Evolutionary conservation across 2,329 filamentous ascomycete species (phyloP).

Genomic region (Diplodia sapinea): DNA sequence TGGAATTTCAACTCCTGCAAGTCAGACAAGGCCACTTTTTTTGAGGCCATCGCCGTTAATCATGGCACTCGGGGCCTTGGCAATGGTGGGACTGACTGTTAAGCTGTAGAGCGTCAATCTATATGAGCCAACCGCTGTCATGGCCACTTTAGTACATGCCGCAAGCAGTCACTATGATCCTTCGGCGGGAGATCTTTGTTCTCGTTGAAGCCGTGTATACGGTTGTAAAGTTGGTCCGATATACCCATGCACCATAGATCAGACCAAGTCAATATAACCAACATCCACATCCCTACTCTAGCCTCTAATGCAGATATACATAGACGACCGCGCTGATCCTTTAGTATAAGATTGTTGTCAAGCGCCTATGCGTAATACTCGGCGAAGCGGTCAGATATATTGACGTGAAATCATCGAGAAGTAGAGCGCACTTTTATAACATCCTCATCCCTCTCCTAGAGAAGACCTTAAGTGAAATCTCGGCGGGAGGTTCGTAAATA

Average conservation of each 20-base stretch:
- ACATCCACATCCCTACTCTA: neutral
- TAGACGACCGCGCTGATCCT: neutral
- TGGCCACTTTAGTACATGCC: neutral
- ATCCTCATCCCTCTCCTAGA: neutral
- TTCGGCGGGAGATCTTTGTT: neutral
- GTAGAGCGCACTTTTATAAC: neutral
- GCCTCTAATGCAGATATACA: neutral
- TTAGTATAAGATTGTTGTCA: neutral
- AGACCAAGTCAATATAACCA: neutral
- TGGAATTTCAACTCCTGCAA: neutral
- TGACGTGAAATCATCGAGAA: neutral
- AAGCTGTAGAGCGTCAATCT: neutral
- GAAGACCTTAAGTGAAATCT: neutral
- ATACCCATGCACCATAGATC: neutral
- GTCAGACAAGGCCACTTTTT: neutral
- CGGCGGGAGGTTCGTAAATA: neutral
- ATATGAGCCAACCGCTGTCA: neutral
- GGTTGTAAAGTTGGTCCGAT: neutral
- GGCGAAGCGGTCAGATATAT: constrained; percentile 3
- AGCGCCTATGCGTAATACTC: neutral
- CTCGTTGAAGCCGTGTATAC: neutral
- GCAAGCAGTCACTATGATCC: neutral
- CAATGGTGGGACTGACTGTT: neutral
- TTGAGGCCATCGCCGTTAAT: neutral
- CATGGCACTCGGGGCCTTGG: neutral